Percentiles rank a stretch among this genome's conserved stretches.
Evolutionary conservation across 345 rosid genomes (phyloP).

Genomic region (Heritiera fomes): DNA sequence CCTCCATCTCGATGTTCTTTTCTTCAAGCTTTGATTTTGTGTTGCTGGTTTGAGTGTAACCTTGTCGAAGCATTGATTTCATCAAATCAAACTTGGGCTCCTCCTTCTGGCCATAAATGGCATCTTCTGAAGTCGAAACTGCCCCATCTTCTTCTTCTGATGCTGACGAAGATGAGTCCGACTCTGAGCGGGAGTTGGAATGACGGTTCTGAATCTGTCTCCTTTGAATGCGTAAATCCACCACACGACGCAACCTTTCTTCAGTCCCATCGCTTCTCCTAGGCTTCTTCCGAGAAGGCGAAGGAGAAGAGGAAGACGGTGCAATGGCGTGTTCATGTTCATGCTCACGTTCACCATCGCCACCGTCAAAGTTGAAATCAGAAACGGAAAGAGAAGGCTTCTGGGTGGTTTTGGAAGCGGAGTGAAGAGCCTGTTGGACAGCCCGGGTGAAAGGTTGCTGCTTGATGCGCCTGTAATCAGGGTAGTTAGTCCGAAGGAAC

Average conservation of each 20-base stretch:
- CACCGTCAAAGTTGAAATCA: conserved; percentile 17
- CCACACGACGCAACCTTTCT: conserved; percentile 48
- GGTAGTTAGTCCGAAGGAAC: conserved; percentile 51
- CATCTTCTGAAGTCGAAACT: conserved; percentile 66
- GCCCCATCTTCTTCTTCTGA: conserved; percentile 35
- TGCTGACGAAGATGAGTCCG: conserved; percentile 12
- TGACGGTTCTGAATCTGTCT: conserved; percentile 12
- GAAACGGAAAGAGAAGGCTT: not conserved
- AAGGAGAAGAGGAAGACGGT: not conserved
- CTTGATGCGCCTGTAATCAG: conserved; percentile 44
- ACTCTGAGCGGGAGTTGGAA: conserved; percentile 31
- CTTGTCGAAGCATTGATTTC: conserved; percentile 51
- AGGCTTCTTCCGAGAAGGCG: conserved; percentile 35
- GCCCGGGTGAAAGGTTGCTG: conserved; percentile 37
- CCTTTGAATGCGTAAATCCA: conserved; percentile 39
- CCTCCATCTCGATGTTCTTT: conserved; percentile 64
- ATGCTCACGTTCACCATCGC: conserved; percentile 3
- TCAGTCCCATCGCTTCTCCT: conserved; percentile 42
- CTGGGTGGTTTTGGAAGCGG: conserved; percentile 18
- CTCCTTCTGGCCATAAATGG: conserved; percentile 45
- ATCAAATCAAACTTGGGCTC: conserved; percentile 64
- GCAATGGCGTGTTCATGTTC: conserved; percentile 27
- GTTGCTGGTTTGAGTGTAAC: conserved; percentile 36
- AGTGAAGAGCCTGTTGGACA: conserved; percentile 31
- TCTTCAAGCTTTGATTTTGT: conserved; percentile 40